phyloP scores from a whole-genome alignment of 768 basidiomycete species.

The Kockovaella imperatae region DNA sequence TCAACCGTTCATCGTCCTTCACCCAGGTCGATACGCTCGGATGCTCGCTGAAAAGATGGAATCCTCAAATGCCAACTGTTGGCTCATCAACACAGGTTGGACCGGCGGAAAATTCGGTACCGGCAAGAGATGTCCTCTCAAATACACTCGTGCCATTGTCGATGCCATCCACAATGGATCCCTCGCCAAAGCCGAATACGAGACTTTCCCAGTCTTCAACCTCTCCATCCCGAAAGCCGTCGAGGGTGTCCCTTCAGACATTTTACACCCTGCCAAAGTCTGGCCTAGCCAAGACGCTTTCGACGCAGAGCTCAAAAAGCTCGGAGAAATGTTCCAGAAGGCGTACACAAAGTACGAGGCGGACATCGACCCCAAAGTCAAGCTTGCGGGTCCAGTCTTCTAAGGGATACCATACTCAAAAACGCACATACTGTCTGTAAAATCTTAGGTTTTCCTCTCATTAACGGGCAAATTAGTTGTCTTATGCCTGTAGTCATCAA shows the following conservation, averaged over 20 bases:
- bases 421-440: too few species aligned
- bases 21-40: constrained; percentile 88
- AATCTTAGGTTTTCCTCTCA: too few species aligned
- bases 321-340: constrained; percentile 87
- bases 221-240: constrained; percentile 74
- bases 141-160: constrained; percentile 90
- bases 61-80: constrained; percentile 81
- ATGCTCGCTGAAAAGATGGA: constrained; percentile 96
- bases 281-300: constrained; percentile 88
- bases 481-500: too few species aligned
- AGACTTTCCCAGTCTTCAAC: constrained; percentile 71
- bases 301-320: constrained; percentile 74
- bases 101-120: constrained; percentile 86
- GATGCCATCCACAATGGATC: constrained; percentile 93
- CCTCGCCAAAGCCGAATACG: constrained; percentile 77
- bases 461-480: too few species aligned
- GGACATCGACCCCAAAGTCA: constrained; percentile 72
- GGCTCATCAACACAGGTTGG: constrained; percentile 92
- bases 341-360: constrained; percentile 87
- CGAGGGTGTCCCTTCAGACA: constrained; percentile 79
- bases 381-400: constrained; percentile 64
- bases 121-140: constrained; percentile 92
- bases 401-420: too few species aligned
- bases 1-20: constrained; percentile 98
- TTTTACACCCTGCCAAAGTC: constrained; percentile 78